phyloP scores from a whole-genome alignment of 73 alveolate genomes.

The Blepharisma stoltei region DNA sequence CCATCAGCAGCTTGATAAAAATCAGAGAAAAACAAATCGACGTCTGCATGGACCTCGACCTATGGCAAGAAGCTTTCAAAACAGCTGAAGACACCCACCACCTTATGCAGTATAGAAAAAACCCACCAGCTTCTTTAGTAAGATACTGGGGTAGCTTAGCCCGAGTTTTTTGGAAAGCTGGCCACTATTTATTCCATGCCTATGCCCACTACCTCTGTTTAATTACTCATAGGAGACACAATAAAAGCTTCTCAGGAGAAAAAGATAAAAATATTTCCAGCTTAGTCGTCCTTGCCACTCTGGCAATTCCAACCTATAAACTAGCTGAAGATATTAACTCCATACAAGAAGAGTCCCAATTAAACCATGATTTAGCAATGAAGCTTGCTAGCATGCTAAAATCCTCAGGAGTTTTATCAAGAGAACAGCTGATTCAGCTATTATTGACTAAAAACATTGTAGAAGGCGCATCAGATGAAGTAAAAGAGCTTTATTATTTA shows the following conservation, averaged over 20 bases:
- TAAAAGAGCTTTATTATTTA: neutral
- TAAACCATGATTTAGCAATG: neutral
- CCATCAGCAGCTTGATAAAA: neutral
- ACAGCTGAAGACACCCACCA: conserved; percentile 15
- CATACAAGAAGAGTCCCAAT: neutral
- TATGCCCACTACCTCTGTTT: neutral
- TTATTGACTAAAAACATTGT: neutral
- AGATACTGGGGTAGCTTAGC: conserved; percentile 12
- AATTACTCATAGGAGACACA: neutral
- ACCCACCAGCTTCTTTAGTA: conserved; percentile 3
- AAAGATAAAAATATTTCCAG: neutral
- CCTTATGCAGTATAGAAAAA: neutral
- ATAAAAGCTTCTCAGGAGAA: neutral
- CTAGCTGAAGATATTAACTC: neutral
- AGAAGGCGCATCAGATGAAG: neutral
- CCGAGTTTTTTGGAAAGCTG: conserved; percentile 25
- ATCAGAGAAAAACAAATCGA: conserved; percentile 21
- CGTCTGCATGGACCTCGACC: conserved; percentile 20
- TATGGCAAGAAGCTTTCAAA: conserved; percentile 25
- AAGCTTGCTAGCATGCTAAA: neutral
- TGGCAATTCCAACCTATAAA: conserved; percentile 21
- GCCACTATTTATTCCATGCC: conserved; percentile 21
- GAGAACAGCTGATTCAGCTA: conserved; percentile 23
- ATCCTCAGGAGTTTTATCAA: neutral
- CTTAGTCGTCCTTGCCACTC: neutral